Conservation (phyloP, 768 basidiomycete species). For the Pisolithus microcarpus region DNA sequence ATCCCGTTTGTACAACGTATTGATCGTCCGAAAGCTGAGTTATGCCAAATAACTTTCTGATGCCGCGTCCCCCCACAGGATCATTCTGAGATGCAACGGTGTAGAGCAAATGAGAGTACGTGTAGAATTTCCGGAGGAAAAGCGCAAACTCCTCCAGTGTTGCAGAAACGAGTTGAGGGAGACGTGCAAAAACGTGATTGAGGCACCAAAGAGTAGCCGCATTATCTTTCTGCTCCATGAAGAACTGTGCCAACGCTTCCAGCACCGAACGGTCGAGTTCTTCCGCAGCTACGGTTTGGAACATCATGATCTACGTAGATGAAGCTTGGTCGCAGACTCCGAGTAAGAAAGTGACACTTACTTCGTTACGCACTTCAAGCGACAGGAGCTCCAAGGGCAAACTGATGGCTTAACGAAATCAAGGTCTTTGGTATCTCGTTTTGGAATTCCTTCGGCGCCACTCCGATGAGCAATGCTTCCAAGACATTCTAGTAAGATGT, state of each 20-base stretch:
- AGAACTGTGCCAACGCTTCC: conserved; percentile 23
- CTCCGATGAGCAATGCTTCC: conserved; percentile 38
- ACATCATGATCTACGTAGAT: conserved; percentile 25
- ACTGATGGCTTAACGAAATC: conserved; percentile 12
- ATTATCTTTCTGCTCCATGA: conserved; percentile 20
- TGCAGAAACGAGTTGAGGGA: conserved; percentile 20
- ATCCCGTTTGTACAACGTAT: conserved; percentile 22
- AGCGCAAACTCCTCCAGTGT: conserved; percentile 20
- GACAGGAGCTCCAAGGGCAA: conserved; percentile 9
- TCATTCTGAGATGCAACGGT: conserved; percentile 22
- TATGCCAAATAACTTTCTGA: conserved; percentile 33
- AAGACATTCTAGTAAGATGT: conserved; percentile 36
- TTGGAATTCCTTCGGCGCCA: no score
- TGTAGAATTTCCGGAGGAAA: conserved; percentile 28
- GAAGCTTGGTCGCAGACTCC: background rate
- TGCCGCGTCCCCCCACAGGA: conserved; percentile 12
- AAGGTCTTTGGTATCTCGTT: conserved; percentile 6
- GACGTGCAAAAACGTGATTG: conserved; percentile 32
- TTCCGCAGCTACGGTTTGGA: conserved; percentile 28
- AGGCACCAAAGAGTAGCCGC: conserved; percentile 37
- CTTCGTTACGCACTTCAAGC: conserved; percentile 4
- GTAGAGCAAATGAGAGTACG: conserved; percentile 30
- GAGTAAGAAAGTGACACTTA: conserved; percentile 1
- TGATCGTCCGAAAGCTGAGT: conserved; percentile 20
- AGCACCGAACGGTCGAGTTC: conserved; percentile 22